These are phyloP conservation scores for Tremella fuciformis DNA, from an alignment of 768 basidiomycete genomes.

Conservation along the genomic window DNA sequence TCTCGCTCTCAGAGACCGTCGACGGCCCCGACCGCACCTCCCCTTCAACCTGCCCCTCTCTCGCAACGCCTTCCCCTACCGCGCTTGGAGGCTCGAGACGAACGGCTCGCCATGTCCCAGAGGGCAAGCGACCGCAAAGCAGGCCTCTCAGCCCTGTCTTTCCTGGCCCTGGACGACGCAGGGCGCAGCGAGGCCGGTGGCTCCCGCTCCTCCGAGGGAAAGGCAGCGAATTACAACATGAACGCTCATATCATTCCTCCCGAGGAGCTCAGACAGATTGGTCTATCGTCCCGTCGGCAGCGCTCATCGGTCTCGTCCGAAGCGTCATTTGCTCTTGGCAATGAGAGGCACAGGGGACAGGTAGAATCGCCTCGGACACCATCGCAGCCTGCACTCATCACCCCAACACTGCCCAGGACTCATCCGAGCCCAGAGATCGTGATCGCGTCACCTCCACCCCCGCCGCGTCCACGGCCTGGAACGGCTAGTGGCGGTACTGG, in stretches of 20 bases:
- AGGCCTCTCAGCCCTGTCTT: conserved; percentile 8
- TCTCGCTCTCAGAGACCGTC: too few species aligned
- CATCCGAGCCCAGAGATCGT: too few species aligned
- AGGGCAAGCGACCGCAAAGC: conserved; percentile 2
- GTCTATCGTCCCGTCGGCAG: background rate
- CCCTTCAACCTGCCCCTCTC: too few species aligned
- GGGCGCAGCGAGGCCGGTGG: background rate
- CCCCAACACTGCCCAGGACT: too few species aligned
- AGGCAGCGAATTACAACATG: background rate
- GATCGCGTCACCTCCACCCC: too few species aligned
- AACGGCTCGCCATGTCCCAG: background rate
- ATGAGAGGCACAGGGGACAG: background rate
- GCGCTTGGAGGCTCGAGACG: background rate
- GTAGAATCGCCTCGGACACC: too few species aligned
- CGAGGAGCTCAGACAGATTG: conserved; percentile 9
- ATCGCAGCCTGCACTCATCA: too few species aligned
- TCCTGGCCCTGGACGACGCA: conserved; percentile 3
- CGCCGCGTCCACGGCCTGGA: too few species aligned
- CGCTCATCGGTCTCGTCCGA: background rate
- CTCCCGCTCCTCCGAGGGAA: background rate
- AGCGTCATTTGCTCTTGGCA: background rate
- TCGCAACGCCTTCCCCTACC: background rate
- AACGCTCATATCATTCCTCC: conserved; percentile 14
- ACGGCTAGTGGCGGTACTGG: too few species aligned
- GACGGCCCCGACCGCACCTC: too few species aligned